phyloP scores from a whole-genome alignment of 139 green algal species.

The Edaphochlamys debaryana region DNA sequence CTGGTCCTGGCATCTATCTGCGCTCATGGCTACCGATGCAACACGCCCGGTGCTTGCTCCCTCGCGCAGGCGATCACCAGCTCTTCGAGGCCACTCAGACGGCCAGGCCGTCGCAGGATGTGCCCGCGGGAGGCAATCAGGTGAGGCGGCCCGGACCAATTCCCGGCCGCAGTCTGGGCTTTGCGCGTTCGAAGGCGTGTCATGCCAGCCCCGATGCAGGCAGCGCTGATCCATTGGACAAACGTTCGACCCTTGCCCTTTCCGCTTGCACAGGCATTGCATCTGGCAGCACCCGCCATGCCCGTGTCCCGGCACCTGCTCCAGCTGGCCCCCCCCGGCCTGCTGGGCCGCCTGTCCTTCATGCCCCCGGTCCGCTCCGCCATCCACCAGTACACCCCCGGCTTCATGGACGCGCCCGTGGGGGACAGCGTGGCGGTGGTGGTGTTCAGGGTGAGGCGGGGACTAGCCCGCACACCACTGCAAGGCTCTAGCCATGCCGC shows the following conservation, averaged over 20 bases:
- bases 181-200: too few relatives aligned
- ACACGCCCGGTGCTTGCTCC: too few relatives aligned
- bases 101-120: too few relatives aligned
- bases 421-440: not conserved
- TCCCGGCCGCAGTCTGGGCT: too few relatives aligned
- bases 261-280: not conserved
- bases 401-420: not conserved
- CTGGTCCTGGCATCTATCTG: too few relatives aligned
- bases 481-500: not conserved
- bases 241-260: not conserved
- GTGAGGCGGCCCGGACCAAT: too few relatives aligned
- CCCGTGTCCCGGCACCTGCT: conserved; percentile 6
- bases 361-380: conserved; percentile 12
- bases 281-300: not conserved
- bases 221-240: too few relatives aligned
- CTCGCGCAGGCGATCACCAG: too few relatives aligned
- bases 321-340: not conserved
- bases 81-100: not conserved
- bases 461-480: not conserved
- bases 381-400: not conserved
- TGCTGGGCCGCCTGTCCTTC: not conserved
- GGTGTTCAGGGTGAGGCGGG: conserved; percentile 1
- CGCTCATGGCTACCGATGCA: too few relatives aligned
- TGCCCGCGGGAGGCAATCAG: too few relatives aligned
- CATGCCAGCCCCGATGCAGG: too few relatives aligned